Base-by-base conservation (phyloP, 2,329 filamentous ascomycete species). In the Ceratocystis albifundus region DNA sequence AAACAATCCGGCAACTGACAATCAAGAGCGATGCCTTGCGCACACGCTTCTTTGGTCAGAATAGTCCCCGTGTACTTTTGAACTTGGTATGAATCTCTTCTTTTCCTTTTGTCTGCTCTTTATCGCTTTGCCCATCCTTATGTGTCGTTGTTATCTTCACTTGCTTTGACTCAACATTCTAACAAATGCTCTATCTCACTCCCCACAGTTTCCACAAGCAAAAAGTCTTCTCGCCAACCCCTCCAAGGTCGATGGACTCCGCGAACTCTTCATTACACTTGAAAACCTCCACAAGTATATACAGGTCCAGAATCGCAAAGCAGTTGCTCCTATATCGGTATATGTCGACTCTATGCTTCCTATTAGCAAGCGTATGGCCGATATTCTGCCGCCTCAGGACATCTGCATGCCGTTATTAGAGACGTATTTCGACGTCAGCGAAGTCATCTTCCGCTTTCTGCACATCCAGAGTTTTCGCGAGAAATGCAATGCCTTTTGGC, bases 301-400 rank as follows among this genome's bases (percentile, higher is more conserved):
- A 7, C 78, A 80, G 69, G 76, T 79, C 62, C 77, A 80, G 36
- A 77, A 80, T 70, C 74, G 74, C 65, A 77, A 78, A 69, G 76
- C 76, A 0, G 72, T 82, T 50, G 73, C 78, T 4, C 81, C 82
- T 0, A 82, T 84, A 57, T 76, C 80, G 2, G 81, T 84, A 41
- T 84, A 80, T 70, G 81, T 83, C 32, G 80, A 84, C 70, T 83
- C 81, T n/a, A 80, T 83, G 75, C 80, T 82, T 71, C 81, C 82
- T 0, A 76, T 84, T 1, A 78, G 79, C 66, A 82, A 82, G 71
- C 80, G 82, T 61, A 84, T 84, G 82, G 77, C 76, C 36, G 81
- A 84, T 67, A 81, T 84, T 15, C 70, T 84, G 20, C 82, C 82
- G 0, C 78, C 76, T 41, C 80, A 77, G 70, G 67, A 73, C 0